Conservation (phyloP, 495 filamentous ascomycete genomes). For the Recurvomyces mirabilis region DNA sequence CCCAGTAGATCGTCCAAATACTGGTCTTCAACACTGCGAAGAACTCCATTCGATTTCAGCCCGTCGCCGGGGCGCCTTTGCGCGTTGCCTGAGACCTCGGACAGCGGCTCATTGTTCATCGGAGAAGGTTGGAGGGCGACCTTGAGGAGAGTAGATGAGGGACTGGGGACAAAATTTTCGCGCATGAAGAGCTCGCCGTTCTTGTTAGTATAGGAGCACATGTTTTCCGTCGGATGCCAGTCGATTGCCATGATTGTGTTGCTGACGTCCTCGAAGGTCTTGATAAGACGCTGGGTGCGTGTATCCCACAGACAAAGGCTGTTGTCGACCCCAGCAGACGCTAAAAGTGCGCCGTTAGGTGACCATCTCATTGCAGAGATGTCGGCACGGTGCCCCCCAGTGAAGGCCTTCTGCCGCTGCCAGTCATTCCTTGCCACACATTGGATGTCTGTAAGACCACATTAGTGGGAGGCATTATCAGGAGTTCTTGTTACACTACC, state of each 20-base stretch:
- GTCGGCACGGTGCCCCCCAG: conserved; percentile 68
- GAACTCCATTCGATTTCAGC: conserved; percentile 29
- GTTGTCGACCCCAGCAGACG: conserved; percentile 70
- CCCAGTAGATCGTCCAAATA: conserved; percentile 53
- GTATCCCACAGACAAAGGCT: conserved; percentile 81
- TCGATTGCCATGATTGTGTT: conserved; percentile 69
- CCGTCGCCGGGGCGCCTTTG: conserved; percentile 43
- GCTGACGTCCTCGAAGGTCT: conserved; percentile 34
- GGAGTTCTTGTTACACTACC: too few relatives aligned
- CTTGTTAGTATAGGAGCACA: conserved; percentile 78
- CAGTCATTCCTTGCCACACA: conserved; percentile 78
- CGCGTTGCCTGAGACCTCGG: conserved; percentile 57
- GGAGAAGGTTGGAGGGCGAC: conserved; percentile 63
- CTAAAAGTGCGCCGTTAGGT: conserved; percentile 81
- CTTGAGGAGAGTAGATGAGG: conserved; percentile 48
- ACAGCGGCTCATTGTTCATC: conserved; percentile 69
- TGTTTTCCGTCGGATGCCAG: conserved; percentile 86
- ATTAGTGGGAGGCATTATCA: too few relatives aligned
- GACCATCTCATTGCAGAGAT: conserved; percentile 87
- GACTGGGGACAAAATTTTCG: conserved; percentile 60
- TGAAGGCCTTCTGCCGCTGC: conserved; percentile 68
- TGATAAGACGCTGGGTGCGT: conserved; percentile 67
- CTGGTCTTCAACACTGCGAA: conserved; percentile 30
- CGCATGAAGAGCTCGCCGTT: conserved; percentile 88
- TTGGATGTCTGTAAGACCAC: conserved; percentile 61